These are phyloP conservation scores for Hygrocybe punicea DNA, from an alignment of 768 basidiomycete genomes.

Conservation along the genomic window DNA sequence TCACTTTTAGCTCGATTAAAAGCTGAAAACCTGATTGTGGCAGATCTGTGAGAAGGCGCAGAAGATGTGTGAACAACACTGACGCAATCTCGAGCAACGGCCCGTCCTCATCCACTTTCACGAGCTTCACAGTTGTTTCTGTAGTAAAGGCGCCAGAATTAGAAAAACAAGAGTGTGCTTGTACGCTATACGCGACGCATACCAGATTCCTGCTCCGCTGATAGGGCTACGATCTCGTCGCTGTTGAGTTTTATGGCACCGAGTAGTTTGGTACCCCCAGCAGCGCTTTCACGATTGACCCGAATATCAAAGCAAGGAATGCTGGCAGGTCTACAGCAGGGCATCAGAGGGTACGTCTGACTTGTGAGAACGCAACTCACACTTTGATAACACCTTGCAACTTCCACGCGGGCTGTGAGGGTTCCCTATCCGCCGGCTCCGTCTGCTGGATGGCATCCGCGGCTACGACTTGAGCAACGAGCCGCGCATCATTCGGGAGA, in stretches of 20 bases:
- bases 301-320: neutral
- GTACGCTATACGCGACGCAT: neutral
- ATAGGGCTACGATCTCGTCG: neutral
- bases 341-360: too few relatives aligned
- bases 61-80: neutral
- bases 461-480: too few relatives aligned
- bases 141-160: neutral
- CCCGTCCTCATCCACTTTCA: neutral
- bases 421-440: neutral
- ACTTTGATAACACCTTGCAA: too few relatives aligned
- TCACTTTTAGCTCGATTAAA: neutral
- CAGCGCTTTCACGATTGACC: neutral
- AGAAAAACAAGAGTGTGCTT: neutral
- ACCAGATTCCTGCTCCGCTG: neutral
- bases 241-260: neutral
- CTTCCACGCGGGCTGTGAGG: too few relatives aligned
- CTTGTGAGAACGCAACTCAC: too few relatives aligned
- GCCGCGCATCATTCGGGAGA: too few relatives aligned
- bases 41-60: neutral
- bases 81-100: neutral
- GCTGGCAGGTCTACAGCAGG: neutral
- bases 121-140: too few relatives aligned
- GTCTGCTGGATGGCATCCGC: too few relatives aligned
- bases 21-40: too few relatives aligned
- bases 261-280: neutral